Evolutionary conservation across 2,329 filamentous ascomycete genomes (phyloP), one percentile per base, ranked within the genome.

Genomic region (Leptographium flavum): DNA sequence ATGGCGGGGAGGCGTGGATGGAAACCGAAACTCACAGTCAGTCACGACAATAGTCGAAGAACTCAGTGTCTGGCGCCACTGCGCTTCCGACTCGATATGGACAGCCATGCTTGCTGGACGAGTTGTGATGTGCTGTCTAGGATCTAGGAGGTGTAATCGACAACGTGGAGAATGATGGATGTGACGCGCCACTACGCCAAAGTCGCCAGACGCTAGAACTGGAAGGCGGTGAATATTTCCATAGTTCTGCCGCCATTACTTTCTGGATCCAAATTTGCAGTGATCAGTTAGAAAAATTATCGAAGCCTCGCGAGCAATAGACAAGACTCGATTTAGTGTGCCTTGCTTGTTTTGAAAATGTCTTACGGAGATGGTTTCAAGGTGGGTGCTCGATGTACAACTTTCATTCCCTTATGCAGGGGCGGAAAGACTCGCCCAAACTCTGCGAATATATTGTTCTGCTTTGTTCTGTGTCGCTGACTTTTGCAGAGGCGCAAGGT

Each of bases 41-140:
- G 87, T 77, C 49, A 98, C 75, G 46, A 95, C 86, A 50, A 95
- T 76, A 56, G 76, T 78, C 46, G 83, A 87, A 43, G 79, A 78
- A 45, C 72, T 72, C 40, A 94, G 71, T 45, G 88, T 68, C 51
- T 74, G 72, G 57, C 75, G 75, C 69, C 88, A 92, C 63, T 93
- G 78, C 54, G 70, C 67, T 14, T 72, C 63, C 1, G 83, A 88
- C 49, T 67, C 67, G 54, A 90, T 80, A 47, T 66, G 69, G 40
- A 76, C 63, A 22, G 66, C 64, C 71, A 75, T 69, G 41, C 19
- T 23, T 22, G n/a, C n/a, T 13, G 15, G 21, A 22, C 63, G 36
- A 31, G 31, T 35, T 33, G 13, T 39, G 15, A 35, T 25, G 17
- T n/a, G 10, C 15, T 39, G 40, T n/a, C n/a, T n/a, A n/a, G n/a